Percentiles rank a stretch among this genome's conserved stretches.
Evolutionary conservation across 805 yeast species (phyloP).

Genomic region (Blastobotrys attinorum): DNA sequence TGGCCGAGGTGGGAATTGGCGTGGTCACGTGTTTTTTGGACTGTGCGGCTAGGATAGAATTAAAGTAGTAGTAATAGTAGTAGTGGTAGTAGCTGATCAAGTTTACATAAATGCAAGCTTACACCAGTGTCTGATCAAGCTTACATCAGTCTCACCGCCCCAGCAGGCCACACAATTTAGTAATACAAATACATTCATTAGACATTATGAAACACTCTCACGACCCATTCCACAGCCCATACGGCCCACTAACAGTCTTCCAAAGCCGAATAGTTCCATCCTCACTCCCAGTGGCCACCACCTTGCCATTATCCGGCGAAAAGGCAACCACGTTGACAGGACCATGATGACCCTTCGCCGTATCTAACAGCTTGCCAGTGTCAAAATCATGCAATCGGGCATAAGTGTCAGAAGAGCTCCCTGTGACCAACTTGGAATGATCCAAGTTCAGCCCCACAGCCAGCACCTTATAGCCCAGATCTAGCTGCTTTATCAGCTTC

Average conservation of each 20-base stretch:
- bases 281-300: conserved; percentile 93
- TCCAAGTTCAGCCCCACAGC: conserved; percentile 21
- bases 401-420: conserved; percentile 26
- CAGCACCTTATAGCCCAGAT: conserved; percentile 22
- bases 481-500: conserved; percentile 11
- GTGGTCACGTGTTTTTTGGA: no score
- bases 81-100: no score
- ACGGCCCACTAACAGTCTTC: conserved; percentile 45
- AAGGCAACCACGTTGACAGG: conserved; percentile 85
- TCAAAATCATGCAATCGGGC: conserved; percentile 31
- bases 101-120: no score
- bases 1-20: no score
- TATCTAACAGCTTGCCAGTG: conserved; percentile 82
- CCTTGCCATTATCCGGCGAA: conserved; percentile 68
- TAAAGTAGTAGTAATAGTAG: no score
- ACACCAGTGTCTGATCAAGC: no score
- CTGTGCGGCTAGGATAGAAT: no score
- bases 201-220: not conserved
- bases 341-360: conserved; percentile 92
- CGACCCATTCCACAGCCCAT: conserved; percentile 26
- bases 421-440: conserved; percentile 21
- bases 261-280: conserved; percentile 93
- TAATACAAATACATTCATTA: no score
- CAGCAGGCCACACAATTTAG: no score
- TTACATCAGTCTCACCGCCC: no score